A percentile compares a stretch with the other conserved stretches of the same genome.
These are phyloP conservation scores for Backusella circina DNA, from an alignment of 192 early-diverging fungal species.

Conservation along the genomic window DNA sequence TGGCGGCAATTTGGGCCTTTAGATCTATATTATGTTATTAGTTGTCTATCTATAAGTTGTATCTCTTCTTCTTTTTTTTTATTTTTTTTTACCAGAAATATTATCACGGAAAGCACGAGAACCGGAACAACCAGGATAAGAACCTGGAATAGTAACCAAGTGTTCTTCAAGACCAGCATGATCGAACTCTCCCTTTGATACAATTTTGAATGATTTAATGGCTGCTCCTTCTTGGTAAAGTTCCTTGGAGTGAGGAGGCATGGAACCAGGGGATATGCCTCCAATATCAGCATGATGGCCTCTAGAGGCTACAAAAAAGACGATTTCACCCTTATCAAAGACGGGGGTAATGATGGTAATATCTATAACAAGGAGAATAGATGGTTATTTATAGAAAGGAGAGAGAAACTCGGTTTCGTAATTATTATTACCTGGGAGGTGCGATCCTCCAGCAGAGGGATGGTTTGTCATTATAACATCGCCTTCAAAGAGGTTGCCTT, in stretches of 20 bases:
- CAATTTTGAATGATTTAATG: constrained; percentile 84
- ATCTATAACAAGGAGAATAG: no score
- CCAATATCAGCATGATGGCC: constrained; percentile 97
- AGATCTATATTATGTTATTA: constrained; percentile 50
- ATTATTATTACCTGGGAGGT: constrained; percentile 60
- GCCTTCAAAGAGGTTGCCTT: constrained; percentile 71
- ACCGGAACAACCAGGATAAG: constrained; percentile 82
- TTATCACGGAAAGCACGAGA: constrained; percentile 89
- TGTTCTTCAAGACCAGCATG: constrained; percentile 71
- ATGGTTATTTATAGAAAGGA: background rate
- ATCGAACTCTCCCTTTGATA: constrained; percentile 79
- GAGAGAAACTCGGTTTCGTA: no score
- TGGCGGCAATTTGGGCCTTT: constrained; percentile 97
- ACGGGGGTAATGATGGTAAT: constrained; percentile 97
- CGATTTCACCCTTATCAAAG: constrained; percentile 70
- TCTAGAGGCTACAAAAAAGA: constrained; percentile 94
- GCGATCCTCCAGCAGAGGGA: constrained; percentile 91
- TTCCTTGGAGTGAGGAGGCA: constrained; percentile 93
- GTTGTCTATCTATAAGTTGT: background rate
- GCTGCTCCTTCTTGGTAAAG: constrained; percentile 95
- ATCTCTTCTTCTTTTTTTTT: background rate
- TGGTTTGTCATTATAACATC: constrained; percentile 96
- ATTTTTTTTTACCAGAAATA: constrained; percentile 51
- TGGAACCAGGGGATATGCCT: constrained; percentile 74
- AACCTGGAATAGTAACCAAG: constrained; percentile 78